Evolutionary conservation across 345 rosid species (phyloP).

Genomic region (Citrus glauca): DNA sequence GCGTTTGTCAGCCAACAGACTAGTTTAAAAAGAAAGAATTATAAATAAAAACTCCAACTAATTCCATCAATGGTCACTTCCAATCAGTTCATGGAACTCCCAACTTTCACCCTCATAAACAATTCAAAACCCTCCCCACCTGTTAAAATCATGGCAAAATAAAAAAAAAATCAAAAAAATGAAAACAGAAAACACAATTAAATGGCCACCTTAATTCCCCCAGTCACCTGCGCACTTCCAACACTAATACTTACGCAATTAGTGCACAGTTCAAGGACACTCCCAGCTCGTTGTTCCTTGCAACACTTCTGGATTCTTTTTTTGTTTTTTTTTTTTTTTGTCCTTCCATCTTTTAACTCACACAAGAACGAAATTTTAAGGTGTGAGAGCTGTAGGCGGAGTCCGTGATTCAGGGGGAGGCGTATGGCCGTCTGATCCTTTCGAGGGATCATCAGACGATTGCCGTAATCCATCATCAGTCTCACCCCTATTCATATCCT

Average conservation of each 20-base stretch:
- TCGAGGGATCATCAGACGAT: conserved; percentile 95
- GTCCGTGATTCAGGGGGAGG: conserved; percentile 75
- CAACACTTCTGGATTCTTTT: not conserved
- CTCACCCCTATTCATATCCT: conserved; percentile 76
- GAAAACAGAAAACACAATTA: conserved; percentile 7
- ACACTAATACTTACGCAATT: conserved; percentile 21
- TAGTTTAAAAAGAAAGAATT: conserved; percentile 23
- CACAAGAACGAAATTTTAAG: conserved; percentile 18
- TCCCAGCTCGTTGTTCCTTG: not conserved
- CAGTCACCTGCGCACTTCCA: conserved; percentile 21
- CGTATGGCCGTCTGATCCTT: conserved; percentile 86
- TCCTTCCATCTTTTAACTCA: not conserved
- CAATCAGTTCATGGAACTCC: conserved; percentile 35
- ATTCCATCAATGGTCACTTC: conserved; percentile 33
- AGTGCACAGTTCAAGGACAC: conserved; percentile 11
- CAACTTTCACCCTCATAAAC: conserved; percentile 19
- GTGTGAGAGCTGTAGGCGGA: conserved; percentile 56
- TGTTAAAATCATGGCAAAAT: conserved; percentile 23
- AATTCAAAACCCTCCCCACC: conserved; percentile 20
- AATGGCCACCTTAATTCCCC: not conserved
- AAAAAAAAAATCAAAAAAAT: not conserved
- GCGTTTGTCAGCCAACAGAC: not conserved
- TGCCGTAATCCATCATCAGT: conserved; percentile 80
- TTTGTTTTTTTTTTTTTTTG: not conserved
- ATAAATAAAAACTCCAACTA: conserved; percentile 21